These are phyloP conservation scores for Malassezia pachydermatis DNA, from an alignment of 1,284 basidiomycete genomes.

Conservation along the genomic window DNA sequence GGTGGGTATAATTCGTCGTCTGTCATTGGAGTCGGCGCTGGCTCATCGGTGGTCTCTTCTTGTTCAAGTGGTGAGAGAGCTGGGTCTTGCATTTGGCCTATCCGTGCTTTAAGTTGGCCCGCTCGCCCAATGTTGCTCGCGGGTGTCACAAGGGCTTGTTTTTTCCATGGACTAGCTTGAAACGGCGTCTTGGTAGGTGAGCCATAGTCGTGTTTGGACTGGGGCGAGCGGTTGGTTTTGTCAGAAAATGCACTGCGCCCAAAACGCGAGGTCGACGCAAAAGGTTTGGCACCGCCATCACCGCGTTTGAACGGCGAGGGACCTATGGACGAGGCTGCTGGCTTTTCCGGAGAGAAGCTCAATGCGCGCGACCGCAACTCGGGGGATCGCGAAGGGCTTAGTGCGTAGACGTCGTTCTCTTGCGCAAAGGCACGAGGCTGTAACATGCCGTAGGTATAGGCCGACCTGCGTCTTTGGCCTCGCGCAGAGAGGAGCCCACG, in stretches of 20 bases:
- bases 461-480: too few species aligned
- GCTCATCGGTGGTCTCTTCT: background rate
- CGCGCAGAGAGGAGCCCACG: too few species aligned
- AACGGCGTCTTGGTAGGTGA: slow-evolving; percentile 11
- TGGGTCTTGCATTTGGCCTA: slow-evolving; percentile 34
- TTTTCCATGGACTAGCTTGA: too few species aligned
- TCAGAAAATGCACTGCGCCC: slow-evolving; percentile 13
- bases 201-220: slow-evolving; percentile 3
- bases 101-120: slow-evolving; percentile 35
- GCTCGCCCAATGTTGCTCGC: slow-evolving; percentile 34
- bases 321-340: background rate
- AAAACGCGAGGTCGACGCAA: background rate
- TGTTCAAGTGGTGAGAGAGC: too few species aligned
- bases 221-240: slow-evolving; percentile 19
- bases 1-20: slow-evolving; percentile 40
- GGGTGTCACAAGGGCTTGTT: slow-evolving; percentile 37
- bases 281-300: background rate
- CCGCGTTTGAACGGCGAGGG: slow-evolving; percentile 12
- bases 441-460: background rate
- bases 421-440: background rate
- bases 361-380: background rate
- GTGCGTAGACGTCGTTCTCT: slow-evolving; percentile 1
- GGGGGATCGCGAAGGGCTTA: slow-evolving; percentile 3
- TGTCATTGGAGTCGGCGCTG: slow-evolving; percentile 7
- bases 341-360: background rate